Evolutionary conservation across 192 early-diverging fungal genomes (phyloP), one percentile per base, ranked within the genome.

Genomic region (Coemansia biformis): DNA sequence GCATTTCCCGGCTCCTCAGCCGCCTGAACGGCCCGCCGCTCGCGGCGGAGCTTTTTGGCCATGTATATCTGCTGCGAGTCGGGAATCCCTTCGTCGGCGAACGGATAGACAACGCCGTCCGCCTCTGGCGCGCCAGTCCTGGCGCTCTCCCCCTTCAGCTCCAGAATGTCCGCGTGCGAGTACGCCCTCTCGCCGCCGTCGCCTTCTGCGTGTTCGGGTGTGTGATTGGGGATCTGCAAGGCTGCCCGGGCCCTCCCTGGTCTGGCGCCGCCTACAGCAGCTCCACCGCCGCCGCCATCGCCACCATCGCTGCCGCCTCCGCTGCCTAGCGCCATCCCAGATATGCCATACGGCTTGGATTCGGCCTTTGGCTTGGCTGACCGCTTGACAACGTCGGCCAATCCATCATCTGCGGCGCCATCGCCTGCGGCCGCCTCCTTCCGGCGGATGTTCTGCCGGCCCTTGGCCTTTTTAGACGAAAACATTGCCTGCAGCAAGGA

Each of bases 11-110:
- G 48, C 1, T 17, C n/a, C 16, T 40, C 51, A 8, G 14, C 40
- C 0, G 28, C 47, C 23, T 43, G 54, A 17, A 44, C 67, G 9
- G 60, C 60, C 32, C 58, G 67, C 22, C 60, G 51, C 24, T 71
- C 60, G n/a, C 57, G 46, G 18, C 67, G 67, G 29, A 71, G 48
- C 32, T 54, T 63, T 18, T 71, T 71, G 5, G 67, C 67, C 56
- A 63, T 37, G 22, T 59, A 59, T 19, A 71, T 71, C 4, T 71
- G 56, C 34, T 71, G 59, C 1, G 67, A 56, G 38, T 71, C 38
- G 9, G 67, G 67, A 28, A 71, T 54, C 3, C 57, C 67, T 1
- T 59, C 67, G 3, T 12, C 33, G 32, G 67, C 29, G 55, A 71
- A 71, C 10, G 67, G 67, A 37, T 71, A 71, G 17, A 26, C 21